These are phyloP conservation scores for Aspergillus homomorphus DNA, from an alignment of 495 filamentous ascomycete species.

Conservation along the genomic window DNA sequence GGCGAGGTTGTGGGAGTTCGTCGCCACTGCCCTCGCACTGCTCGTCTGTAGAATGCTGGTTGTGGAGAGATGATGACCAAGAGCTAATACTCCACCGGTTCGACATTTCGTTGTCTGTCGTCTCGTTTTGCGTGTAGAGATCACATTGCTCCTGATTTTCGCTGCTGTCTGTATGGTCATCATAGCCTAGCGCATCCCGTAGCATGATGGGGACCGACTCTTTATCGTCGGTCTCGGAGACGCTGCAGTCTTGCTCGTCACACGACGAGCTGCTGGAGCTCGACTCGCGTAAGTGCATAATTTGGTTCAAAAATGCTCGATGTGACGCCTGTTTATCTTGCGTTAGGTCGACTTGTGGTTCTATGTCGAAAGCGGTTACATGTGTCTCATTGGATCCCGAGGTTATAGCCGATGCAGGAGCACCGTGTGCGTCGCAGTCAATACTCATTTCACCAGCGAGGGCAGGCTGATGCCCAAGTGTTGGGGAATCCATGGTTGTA, in stretches of 20 bases:
- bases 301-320: slow-evolving; percentile 48
- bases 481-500: slow-evolving; percentile 60
- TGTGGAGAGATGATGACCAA: slow-evolving; percentile 49
- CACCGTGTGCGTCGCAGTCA: slow-evolving; percentile 46
- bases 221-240: slow-evolving; percentile 51
- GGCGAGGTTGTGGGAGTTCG: slow-evolving; percentile 24
- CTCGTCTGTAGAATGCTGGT: slow-evolving; percentile 42
- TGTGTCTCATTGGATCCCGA: slow-evolving; percentile 52
- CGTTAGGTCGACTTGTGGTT: slow-evolving; percentile 61
- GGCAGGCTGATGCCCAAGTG: slow-evolving; percentile 62
- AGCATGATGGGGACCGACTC: slow-evolving; percentile 64
- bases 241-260: slow-evolving; percentile 50
- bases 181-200: slow-evolving; percentile 40
- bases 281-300: slow-evolving; percentile 51
- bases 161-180: slow-evolving; percentile 29
- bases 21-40: slow-evolving; percentile 36
- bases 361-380: slow-evolving; percentile 67
- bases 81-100: slow-evolving; percentile 53
- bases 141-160: slow-evolving; percentile 31
- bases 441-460: slow-evolving; percentile 8
- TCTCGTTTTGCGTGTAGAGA: slow-evolving; percentile 18
- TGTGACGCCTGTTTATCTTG: slow-evolving; percentile 35
- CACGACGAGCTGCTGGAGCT: slow-evolving; percentile 46
- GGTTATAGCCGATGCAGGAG: slow-evolving; percentile 38
- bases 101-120: slow-evolving; percentile 22